These are phyloP conservation scores for Anisogramma anomala DNA, from an alignment of 2,329 filamentous ascomycete genomes.

Conservation along the genomic window DNA sequence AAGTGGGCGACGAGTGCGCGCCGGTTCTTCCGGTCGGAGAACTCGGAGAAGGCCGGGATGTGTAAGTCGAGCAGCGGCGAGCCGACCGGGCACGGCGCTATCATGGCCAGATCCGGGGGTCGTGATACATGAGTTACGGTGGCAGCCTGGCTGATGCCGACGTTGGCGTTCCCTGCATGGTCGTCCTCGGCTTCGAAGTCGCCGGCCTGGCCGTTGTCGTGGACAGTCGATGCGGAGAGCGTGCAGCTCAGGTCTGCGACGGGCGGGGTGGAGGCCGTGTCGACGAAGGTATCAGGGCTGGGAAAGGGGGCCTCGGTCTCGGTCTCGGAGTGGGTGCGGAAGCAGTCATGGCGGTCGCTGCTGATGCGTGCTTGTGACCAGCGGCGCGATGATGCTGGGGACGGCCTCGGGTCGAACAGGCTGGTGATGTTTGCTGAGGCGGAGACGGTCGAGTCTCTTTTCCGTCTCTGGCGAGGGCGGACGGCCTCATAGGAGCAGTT, in stretches of 20 bases:
- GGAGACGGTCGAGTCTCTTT: conserved; percentile 23
- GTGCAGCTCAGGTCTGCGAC: conserved; percentile 7
- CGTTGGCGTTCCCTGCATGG: not conserved
- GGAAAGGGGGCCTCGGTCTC: conserved; percentile 8
- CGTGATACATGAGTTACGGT: conserved; percentile 18
- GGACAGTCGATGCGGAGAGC: not conserved
- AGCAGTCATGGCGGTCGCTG: conserved; percentile 11
- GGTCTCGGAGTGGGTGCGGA: conserved; percentile 1
- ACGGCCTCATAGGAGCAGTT: conserved; percentile 41
- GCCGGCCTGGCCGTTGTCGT: conserved; percentile 3
- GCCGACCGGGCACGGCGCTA: conserved; percentile 26
- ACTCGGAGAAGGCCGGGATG: conserved; percentile 44
- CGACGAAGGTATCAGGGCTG: conserved; percentile 13
- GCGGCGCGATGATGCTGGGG: conserved; percentile 21
- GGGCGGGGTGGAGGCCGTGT: conserved; percentile 4
- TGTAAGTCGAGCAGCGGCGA: conserved; percentile 39
- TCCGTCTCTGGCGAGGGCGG: conserved; percentile 30
- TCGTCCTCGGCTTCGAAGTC: conserved; percentile 12
- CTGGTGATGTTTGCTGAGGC: conserved; percentile 13
- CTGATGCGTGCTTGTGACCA: conserved; percentile 9
- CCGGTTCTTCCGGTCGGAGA: conserved; percentile 41
- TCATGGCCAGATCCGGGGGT: conserved; percentile 30
- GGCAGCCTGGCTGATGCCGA: conserved; percentile 8
- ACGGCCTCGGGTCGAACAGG: conserved; percentile 8
- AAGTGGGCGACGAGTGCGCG: conserved; percentile 50